Evolutionary conservation across 2,329 filamentous ascomycete species (phyloP), one percentile per base, ranked within the genome.

Genomic region (Diplodia intermedia): DNA sequence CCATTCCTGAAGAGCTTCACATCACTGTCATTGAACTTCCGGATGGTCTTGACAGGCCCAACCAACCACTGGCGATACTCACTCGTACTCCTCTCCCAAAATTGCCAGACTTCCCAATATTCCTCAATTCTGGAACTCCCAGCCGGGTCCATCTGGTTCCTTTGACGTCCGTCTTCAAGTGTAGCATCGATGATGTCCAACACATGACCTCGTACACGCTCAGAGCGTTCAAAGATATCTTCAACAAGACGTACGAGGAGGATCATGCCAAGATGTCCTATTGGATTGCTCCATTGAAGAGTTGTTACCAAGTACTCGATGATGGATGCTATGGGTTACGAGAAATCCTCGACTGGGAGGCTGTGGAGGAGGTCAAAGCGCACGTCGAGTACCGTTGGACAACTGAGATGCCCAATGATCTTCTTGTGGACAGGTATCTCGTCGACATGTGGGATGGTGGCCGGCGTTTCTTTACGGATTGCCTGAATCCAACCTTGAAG

Each of bases 191-290:
- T 0, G 75, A 83, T 1, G 71, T 93, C 0, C 78, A 85, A 0
- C 76, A 81, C 1, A 76, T 98, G n/a, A 89, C 88, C 0, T 79
- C 77, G 0, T 97, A 95, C 75, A 97, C 92, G 0, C 80, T 96
- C 50, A 84, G 86, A 4, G 79, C 96, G 0, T 97, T 96, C 77
- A 81, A 87, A 18, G 93, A 98, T 72, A 82, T 97, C 0, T 98
- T 97, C 81, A 94, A 93, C 78, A 99, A 99, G 77, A 84, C 85
- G 3, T 99, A 92, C 73, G 88, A 91, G 60, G 82, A 86, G 0
- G 83, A 88, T 18, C 72, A 83, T 0, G 78, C 84, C 0, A 88
- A 89, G 33, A 86, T 97, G 76, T 90, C 93, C 0, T 99, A 97
- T 78, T 97, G 93, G 82, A 75, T 97, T 15, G 91, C 89, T 0